Percentiles rank a stretch among this genome's conserved stretches.
These are phyloP conservation scores for Mucor plumbeus DNA, from an alignment of 371 early-diverging fungal species.

Conservation along the genomic window DNA sequence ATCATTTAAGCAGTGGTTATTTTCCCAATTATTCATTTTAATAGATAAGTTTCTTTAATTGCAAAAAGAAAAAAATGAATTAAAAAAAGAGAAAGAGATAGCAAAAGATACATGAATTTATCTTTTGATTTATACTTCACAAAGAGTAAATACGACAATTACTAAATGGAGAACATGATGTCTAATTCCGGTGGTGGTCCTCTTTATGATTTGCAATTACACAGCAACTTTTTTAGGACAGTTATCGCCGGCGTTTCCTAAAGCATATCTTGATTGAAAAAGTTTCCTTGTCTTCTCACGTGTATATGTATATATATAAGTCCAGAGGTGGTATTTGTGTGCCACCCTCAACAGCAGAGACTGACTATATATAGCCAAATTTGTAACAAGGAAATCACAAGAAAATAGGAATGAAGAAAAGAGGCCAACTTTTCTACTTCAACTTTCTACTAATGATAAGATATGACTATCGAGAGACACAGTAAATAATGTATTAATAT, in stretches of 20 bases:
- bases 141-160: neutral
- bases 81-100: neutral
- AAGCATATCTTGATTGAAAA: conserved; percentile 3
- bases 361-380: neutral
- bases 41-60: neutral
- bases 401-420: neutral
- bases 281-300: neutral
- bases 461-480: neutral
- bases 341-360: neutral
- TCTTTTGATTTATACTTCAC: neutral
- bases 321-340: neutral
- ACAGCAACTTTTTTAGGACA: conserved; percentile 7
- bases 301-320: neutral
- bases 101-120: neutral
- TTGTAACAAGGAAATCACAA: neutral
- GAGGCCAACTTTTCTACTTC: neutral
- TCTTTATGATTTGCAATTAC: conserved; percentile 1
- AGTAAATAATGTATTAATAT: too few species aligned
- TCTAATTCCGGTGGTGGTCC: conserved; percentile 2
- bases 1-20: neutral
- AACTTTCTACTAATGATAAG: neutral
- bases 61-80: neutral
- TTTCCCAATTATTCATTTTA: neutral
- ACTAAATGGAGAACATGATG: conserved; percentile 4
- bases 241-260: conserved; percentile 6